A percentile compares a stretch with the other conserved stretches of the same genome.
phyloP scores from a whole-genome alignment of 345 rosid genomes.

The Draba incana region DNA sequence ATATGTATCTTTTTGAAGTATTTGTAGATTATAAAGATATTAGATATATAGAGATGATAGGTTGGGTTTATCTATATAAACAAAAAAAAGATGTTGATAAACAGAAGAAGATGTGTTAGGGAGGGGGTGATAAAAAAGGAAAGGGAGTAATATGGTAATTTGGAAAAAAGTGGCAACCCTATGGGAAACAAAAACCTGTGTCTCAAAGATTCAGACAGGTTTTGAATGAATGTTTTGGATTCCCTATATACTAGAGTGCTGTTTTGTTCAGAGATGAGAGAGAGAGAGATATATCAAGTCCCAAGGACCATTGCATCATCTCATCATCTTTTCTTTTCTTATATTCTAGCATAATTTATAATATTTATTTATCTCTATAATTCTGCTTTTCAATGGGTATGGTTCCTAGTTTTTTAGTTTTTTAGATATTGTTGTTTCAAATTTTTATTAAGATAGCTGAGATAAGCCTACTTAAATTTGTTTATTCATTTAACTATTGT shows the following conservation, averaged over 20 bases:
- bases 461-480: too few relatives aligned
- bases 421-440: not conserved
- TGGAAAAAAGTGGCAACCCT: constrained; percentile 37
- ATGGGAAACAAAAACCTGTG: constrained; percentile 43
- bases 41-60: not conserved
- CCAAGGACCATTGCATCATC: constrained; percentile 47
- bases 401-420: constrained; percentile 5
- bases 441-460: not conserved
- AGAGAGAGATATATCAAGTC: constrained; percentile 35
- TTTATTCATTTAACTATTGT: too few relatives aligned
- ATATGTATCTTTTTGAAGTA: not conserved
- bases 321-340: constrained; percentile 24
- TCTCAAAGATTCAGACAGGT: constrained; percentile 56
- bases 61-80: too few relatives aligned
- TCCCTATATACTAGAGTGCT: constrained; percentile 41
- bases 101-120: constrained; percentile 1
- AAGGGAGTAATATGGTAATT: constrained; percentile 35
- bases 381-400: constrained; percentile 39
- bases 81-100: not conserved
- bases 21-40: not conserved
- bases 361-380: constrained; percentile 6
- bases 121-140: constrained; percentile 28
- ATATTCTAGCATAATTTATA: not conserved
- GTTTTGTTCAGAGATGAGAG: constrained; percentile 38
- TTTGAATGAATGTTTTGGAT: constrained; percentile 46